Base-by-base conservation (phyloP, 495 filamentous ascomycete genomes). In the Neurospora africana region DNA sequence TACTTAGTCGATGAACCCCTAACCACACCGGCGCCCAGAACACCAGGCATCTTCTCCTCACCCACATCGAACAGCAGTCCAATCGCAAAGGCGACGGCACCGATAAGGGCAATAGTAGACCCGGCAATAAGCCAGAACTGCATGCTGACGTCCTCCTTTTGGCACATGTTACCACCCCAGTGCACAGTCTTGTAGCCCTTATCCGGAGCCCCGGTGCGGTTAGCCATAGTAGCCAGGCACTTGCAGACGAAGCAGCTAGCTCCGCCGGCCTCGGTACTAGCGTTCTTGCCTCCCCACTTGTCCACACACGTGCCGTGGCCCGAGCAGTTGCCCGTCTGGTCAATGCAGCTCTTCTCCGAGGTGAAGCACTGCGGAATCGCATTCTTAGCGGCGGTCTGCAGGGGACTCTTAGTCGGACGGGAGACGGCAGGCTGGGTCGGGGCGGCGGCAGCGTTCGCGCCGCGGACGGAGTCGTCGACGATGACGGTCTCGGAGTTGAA, bases 71-170 rank as follows among this genome's bases (percentile, higher is more conserved):
- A 93, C 76, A 98, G 76, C 84, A 96, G 79, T 2, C 91, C 89
- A 76, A 99, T 87, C 8, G 88, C 89, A 80, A 89, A 90, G 19
- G 82, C 80, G 5, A 92, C 77, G 37, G 89, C 82, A 30, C 86
- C 81, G 11, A 92, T 78, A 36, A 93, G 82, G 27, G 88, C 78
- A 58, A 97, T 82, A 8, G 86, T 88, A 47, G 95, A 89, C 5
- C 89, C 87, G 6, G 87, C 84, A 75, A 99, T 84, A 44, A 99
- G 81, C 87, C 93, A 97, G 80, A 99, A 98, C 43, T 89, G 89
- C 23, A 89, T 87, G 81, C 91, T 94, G 65, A 98, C 82, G 79
- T 99, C 94, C 77, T 89, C 89, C 87, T 98, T 99, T 81, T 97
- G 91, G 82, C 95, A 99, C 73, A 91, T 91, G 39, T 88, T 82